phyloP scores from a whole-genome alignment of 2,329 filamentous ascomycete species.

The Proliferodiscus dingleyae region DNA sequence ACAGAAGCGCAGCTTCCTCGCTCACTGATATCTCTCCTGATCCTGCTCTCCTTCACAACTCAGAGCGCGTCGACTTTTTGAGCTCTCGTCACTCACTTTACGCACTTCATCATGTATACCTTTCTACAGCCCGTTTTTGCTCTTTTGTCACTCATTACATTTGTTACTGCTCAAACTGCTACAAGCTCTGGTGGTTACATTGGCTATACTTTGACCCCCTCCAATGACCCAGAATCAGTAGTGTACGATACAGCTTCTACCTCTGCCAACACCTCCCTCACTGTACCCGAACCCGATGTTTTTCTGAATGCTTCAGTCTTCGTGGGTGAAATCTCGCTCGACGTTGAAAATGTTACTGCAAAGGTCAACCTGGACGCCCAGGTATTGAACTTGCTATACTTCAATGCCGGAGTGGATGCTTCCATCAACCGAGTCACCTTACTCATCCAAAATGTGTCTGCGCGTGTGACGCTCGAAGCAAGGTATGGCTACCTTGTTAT shows the following conservation, averaged over 20 bases:
- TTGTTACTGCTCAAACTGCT: slow-evolving; percentile 6
- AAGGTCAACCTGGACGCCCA: slow-evolving; percentile 57
- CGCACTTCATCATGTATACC: background rate
- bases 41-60: too few species aligned
- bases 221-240: slow-evolving; percentile 45
- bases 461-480: slow-evolving; percentile 54
- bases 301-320: slow-evolving; percentile 54
- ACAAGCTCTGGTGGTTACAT: slow-evolving; percentile 41
- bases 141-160: slow-evolving; percentile 7
- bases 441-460: slow-evolving; percentile 53
- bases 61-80: background rate
- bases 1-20: background rate
- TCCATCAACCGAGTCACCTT: slow-evolving; percentile 53
- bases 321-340: slow-evolving; percentile 54
- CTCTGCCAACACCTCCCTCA: slow-evolving; percentile 37
- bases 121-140: background rate
- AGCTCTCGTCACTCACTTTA: background rate
- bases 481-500: slow-evolving; percentile 9
- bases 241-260: slow-evolving; percentile 51
- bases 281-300: slow-evolving; percentile 49
- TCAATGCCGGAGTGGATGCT: slow-evolving; percentile 57
- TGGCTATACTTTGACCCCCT: slow-evolving; percentile 49
- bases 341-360: slow-evolving; percentile 55
- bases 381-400: slow-evolving; percentile 52
- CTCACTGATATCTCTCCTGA: slow-evolving; percentile 3